A percentile compares a stretch with the other conserved stretches of the same genome.
Evolutionary conservation across 768 basidiomycete genomes (phyloP).

Genomic region (Mycena alexandri): DNA sequence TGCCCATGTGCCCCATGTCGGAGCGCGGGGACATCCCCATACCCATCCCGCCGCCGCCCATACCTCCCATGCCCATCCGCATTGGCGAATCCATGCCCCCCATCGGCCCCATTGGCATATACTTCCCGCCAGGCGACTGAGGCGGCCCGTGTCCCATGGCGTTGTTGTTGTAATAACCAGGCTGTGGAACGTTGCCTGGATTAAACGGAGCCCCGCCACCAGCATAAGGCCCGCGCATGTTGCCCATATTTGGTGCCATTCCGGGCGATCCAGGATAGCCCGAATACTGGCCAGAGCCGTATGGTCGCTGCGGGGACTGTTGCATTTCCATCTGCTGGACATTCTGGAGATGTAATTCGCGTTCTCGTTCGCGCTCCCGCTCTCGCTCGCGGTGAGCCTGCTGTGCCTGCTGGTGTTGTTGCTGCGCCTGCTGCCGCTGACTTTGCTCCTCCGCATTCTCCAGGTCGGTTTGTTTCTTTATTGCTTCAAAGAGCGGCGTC

Average conservation of each 20-base stretch:
- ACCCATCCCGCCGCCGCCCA: constrained; percentile 44
- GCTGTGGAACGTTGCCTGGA: constrained; percentile 41
- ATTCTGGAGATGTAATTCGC: constrained; percentile 36
- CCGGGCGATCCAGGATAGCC: constrained; percentile 43
- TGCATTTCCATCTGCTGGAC: constrained; percentile 42
- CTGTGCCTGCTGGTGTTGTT: constrained; percentile 45
- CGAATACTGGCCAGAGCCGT: constrained; percentile 38
- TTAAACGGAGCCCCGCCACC: constrained; percentile 49
- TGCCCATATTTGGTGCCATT: constrained; percentile 40
- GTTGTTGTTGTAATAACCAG: constrained; percentile 46
- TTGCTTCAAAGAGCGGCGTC: constrained; percentile 65
- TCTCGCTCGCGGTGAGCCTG: constrained; percentile 40
- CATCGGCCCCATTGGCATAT: constrained; percentile 41
- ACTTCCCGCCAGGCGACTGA: constrained; percentile 38
- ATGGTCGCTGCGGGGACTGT: constrained; percentile 37
- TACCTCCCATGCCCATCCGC: constrained; percentile 42
- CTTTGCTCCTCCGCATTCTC: constrained; percentile 55
- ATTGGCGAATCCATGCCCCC: constrained; percentile 48
- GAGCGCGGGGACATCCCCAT: constrained; percentile 39
- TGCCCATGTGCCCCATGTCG: constrained; percentile 49
- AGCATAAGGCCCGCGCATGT: constrained; percentile 38
- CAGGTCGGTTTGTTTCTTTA: constrained; percentile 61
- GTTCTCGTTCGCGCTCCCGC: constrained; percentile 34
- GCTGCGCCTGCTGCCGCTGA: constrained; percentile 47
- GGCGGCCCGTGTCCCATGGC: constrained; percentile 39